Base-by-base conservation (phyloP, 805 yeast species). In the Pichia paraexigua region DNA sequence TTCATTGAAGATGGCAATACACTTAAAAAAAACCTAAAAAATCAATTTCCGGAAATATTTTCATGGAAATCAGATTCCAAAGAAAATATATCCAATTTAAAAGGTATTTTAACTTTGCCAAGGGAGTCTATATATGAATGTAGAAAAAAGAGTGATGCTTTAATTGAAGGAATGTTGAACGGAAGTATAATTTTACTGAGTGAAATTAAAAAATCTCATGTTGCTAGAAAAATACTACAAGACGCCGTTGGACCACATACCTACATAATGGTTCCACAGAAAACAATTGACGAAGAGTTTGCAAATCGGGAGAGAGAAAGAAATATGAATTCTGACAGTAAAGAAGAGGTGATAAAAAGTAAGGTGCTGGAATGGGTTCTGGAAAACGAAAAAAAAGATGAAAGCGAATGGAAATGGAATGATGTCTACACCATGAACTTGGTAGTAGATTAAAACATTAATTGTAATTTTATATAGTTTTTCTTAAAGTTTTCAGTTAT, bases 21-120 rank as follows among this genome's bases (percentile, higher is more conserved):
- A 12, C 20, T 47, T 3, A 18, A 49, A 27, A 32, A 46, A 21
- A 50, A 46, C 37, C 17, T 53, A 17, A 37, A 20, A 5, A 20
- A 43, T 21, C 46, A 15, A 35, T 35, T 35, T 35, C 39, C 39
- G 2, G 39, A 10, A n/a, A 7, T 35, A 30, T 30, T 30, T 37
- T 37, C 22, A n/a, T 21, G 15, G n/a, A 37, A n/a, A n/a, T 15
- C 20, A 20, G 7, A 20, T 5, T 18, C 22, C 15, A 6, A 40
- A 20, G 5, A 18, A 20, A 18, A 10, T 40, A 22, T 11, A 11
- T 20, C 22, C 10, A 12, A 2, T 9, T 15, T 40, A 6, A 54
- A 43, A 21, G 43, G 58, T 15, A 54, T 56, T 7, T 43, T 56
- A 17, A 39, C 45, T 22, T 39, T 49, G 17, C 12, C 47, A 17